Evolutionary conservation across 352 stramenopile species (phyloP).

Genomic region (Pythium brachiatum): DNA sequence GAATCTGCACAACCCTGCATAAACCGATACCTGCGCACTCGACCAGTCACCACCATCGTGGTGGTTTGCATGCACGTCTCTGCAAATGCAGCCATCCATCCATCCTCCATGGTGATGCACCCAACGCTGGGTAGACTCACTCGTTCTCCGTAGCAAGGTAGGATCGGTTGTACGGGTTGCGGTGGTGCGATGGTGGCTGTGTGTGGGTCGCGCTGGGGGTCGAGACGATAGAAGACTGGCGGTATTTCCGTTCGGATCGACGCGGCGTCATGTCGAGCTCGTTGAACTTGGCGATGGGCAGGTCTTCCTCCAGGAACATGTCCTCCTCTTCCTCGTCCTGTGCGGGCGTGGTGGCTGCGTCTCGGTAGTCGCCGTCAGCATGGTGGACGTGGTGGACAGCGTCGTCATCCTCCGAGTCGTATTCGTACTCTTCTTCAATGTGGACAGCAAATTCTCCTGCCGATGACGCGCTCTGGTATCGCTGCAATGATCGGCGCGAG

Average conservation of each 20-base stretch:
- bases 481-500: constrained; percentile 9
- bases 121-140: background rate
- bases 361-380: constrained; percentile 3
- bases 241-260: constrained; percentile 19
- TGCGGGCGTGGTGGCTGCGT: background rate
- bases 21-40: constrained; percentile 12
- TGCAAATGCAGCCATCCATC: constrained; percentile 1
- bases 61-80: background rate
- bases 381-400: constrained; percentile 5
- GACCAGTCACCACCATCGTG: background rate
- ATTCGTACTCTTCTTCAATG: constrained; percentile 26
- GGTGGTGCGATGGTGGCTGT: background rate
- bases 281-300: constrained; percentile 23
- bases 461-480: constrained; percentile 16
- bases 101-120: background rate
- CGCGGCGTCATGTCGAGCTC: constrained; percentile 23
- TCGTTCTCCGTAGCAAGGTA: background rate
- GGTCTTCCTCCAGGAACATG: constrained; percentile 24
- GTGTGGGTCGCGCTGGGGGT: constrained; percentile 6
- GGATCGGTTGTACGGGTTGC: background rate
- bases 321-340: constrained; percentile 22
- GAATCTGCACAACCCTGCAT: background rate
- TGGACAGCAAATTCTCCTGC: constrained; percentile 19
- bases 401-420: constrained; percentile 17
- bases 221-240: background rate